These are phyloP conservation scores for Phalaenopsis hybrid DNA, from an alignment of 116 monocot genomes.

Conservation along the genomic window DNA sequence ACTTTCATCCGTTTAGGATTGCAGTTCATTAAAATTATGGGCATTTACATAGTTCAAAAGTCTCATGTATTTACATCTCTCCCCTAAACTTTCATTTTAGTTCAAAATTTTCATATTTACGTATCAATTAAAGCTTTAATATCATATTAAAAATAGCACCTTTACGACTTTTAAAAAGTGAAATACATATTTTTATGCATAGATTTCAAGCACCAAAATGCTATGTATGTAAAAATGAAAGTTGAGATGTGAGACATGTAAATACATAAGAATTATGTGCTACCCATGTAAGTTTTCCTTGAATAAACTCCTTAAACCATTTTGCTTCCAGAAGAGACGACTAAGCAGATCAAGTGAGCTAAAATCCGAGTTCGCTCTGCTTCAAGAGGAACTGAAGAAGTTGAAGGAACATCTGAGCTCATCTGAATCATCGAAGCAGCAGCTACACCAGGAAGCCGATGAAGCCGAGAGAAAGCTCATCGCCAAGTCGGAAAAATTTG, in stretches of 20 bases:
- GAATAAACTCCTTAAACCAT: not conserved
- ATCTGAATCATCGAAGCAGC: constrained; percentile 20
- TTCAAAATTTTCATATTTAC: too few species aligned
- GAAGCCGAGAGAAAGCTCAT: constrained; percentile 24
- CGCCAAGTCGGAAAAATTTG: constrained; percentile 13
- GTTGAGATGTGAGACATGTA: too few species aligned
- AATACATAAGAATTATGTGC: too few species aligned
- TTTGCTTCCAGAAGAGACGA: constrained; percentile 25
- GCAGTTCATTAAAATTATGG: not conserved
- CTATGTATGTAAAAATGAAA: too few species aligned
- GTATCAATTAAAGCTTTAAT: too few species aligned
- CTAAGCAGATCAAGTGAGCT: constrained; percentile 18
- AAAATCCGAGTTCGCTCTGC: constrained; percentile 21
- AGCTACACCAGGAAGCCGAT: constrained; percentile 27
- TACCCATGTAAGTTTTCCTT: too few species aligned
- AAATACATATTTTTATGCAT: too few species aligned
- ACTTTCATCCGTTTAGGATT: not conserved
- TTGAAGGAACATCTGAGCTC: constrained; percentile 29
- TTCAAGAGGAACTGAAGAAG: constrained; percentile 35
- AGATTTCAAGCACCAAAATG: too few species aligned
- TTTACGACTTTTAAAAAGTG: too few species aligned
- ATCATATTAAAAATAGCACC: too few species aligned
- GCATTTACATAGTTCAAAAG: not conserved
- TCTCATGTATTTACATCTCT: too few species aligned
- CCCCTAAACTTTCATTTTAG: not conserved